These are phyloP conservation scores for Mesembryanthemum crystallinum DNA, from an alignment of 148 eudicot species.

Conservation along the genomic window DNA sequence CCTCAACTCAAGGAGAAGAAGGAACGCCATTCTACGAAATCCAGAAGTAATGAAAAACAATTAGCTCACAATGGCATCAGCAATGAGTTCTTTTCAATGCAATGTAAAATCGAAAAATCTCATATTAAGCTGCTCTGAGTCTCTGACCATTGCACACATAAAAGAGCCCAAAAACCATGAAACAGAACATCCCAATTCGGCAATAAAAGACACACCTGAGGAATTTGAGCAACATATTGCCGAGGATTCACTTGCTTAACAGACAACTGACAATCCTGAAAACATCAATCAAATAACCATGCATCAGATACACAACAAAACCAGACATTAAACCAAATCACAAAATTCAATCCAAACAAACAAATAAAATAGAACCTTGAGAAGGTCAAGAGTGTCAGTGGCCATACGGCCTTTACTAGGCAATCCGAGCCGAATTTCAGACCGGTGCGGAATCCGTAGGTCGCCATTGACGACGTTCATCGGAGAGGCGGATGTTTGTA, in stretches of 20 bases:
- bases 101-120: background rate
- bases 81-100: background rate
- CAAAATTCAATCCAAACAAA: background rate
- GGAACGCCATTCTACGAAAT: background rate
- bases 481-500: conserved; percentile 42
- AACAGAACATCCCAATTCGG: background rate
- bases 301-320: background rate
- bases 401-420: conserved; percentile 99
- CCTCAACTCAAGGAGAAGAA: background rate
- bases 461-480: conserved; percentile 41
- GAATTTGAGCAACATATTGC: conserved; percentile 93
- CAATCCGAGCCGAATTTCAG: conserved; percentile 71
- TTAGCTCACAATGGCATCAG: background rate
- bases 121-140: too few species aligned
- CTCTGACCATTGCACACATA: background rate
- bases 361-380: conserved; percentile 47
- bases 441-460: conserved; percentile 33
- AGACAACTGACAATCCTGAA: conserved; percentile 84
- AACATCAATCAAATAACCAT: conserved; percentile 19
- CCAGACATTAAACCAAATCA: background rate
- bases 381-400: conserved; percentile 71
- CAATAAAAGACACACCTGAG: conserved; percentile 53
- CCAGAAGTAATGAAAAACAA: background rate
- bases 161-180: background rate
- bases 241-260: conserved; percentile 91